Evolutionary conservation across 306 rosid genomes (phyloP).

Genomic region (apple (Malus domestica)): DNA sequence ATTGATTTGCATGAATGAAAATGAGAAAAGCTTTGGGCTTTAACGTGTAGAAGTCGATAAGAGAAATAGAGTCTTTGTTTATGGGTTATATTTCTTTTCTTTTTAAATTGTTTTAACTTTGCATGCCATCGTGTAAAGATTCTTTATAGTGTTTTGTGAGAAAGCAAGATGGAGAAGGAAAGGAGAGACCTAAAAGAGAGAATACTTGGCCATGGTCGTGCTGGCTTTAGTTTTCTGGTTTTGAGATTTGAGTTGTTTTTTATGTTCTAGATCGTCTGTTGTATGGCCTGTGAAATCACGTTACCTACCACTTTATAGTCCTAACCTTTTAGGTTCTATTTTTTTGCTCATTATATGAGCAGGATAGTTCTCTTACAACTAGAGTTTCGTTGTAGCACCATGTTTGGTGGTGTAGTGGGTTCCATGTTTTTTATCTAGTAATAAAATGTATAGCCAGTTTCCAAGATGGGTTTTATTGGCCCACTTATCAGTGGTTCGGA

Average conservation of each 20-base stretch:
- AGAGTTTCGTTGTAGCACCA: neutral
- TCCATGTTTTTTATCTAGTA: neutral
- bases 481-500: neutral
- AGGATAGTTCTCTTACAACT: neutral
- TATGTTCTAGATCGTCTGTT: neutral
- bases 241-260: neutral
- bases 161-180: neutral
- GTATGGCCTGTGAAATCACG: neutral
- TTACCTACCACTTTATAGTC: neutral
- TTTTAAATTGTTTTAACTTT: neutral
- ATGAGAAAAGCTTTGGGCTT: no score
- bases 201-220: neutral
- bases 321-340: neutral
- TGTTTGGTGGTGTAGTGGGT: neutral
- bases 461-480: neutral
- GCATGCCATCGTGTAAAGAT: neutral
- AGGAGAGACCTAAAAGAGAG: neutral
- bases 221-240: neutral
- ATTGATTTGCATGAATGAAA: no score
- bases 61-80: no score
- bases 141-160: neutral
- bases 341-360: neutral
- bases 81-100: neutral
- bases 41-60: no score
- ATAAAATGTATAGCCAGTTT: neutral